Evolutionary conservation across 2,329 filamentous ascomycete species (phyloP), one percentile per base, ranked within the genome.

Genomic region (Blumeria graminis): DNA sequence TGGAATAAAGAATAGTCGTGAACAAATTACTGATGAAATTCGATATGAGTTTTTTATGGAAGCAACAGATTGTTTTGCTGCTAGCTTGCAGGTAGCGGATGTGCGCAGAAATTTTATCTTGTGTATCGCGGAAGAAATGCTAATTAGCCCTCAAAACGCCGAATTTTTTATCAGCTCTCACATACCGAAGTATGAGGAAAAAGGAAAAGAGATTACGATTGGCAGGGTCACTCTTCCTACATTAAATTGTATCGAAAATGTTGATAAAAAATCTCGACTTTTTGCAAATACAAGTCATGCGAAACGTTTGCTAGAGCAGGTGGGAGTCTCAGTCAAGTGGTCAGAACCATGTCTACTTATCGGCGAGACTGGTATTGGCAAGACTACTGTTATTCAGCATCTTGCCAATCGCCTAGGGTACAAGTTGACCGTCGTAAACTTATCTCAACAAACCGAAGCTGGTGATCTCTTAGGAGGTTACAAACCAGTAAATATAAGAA

Each of bases 281-380:
- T 98, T 96, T 69, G 92, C 92, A 4, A 88, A 84, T 38, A 96
- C 92, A 18, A 81, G 79, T 22, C 86, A 94, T 61, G 90, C 90
- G 0, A 79, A 86, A 61, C 79, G 83, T 59, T 74, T 94, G 11
- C 76, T 98, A 55, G 93, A 98, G 67, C 86, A 93, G 66, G 84
- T 96, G 56, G 81, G 86, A 1, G 81, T 86, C 39, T 84, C 88
- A 1, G 79, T 95, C 6, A 81, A 84, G 59, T 78, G 88, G 63
- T 77, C 79, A n/a, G 92, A 99, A 65, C 88, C 93, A 3, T 78
- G 94, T 1, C 71, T 99, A 16, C 78, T 99, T 33, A 92, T 99
- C n/a, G 92, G 92, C 65, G 92, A 99, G 71, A 99, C 92, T 7
- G 92, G 92, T 72, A 95, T 94, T 55, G 92, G 92, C 63, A 99